Conservation (phyloP, 768 basidiomycete genomes). For the Suillus tomentosus region DNA sequence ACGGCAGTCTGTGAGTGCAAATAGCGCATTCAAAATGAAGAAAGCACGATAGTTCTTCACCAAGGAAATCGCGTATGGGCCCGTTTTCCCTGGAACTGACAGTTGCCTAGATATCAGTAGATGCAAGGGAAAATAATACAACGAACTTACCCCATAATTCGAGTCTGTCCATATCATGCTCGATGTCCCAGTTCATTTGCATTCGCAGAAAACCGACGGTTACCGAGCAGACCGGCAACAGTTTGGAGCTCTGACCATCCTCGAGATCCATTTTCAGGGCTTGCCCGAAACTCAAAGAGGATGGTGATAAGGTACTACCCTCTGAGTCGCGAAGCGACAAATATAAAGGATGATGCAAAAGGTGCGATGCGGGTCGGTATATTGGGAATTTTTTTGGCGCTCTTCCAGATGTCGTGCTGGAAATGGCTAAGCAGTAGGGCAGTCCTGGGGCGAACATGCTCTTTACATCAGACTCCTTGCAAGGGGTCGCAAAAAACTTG, state of each 20-base stretch:
- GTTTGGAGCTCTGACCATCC: neutral
- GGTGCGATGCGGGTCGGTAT: slow-evolving; percentile 13
- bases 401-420: slow-evolving; percentile 23
- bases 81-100: slow-evolving; percentile 18
- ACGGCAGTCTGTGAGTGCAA: slow-evolving; percentile 7
- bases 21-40: slow-evolving; percentile 14
- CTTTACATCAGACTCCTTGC: slow-evolving; percentile 17
- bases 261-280: neutral
- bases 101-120: neutral
- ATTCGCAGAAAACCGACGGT: neutral
- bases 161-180: neutral
- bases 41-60: slow-evolving; percentile 17
- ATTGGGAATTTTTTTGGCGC: slow-evolving; percentile 23
- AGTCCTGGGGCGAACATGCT: slow-evolving; percentile 27
- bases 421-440: slow-evolving; percentile 23
- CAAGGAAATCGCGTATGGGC: slow-evolving; percentile 23
- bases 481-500: slow-evolving; percentile 12
- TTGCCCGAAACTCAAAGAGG: neutral
- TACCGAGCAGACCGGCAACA: neutral
- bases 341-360: neutral
- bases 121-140: too few species aligned
- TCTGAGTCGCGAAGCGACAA: neutral
- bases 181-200: neutral
- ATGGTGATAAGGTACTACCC: neutral
- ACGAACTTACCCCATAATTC: neutral